Evolutionary conservation across 805 yeast genomes (phyloP).

Genomic region (Metschnikowia arizonensis): DNA sequence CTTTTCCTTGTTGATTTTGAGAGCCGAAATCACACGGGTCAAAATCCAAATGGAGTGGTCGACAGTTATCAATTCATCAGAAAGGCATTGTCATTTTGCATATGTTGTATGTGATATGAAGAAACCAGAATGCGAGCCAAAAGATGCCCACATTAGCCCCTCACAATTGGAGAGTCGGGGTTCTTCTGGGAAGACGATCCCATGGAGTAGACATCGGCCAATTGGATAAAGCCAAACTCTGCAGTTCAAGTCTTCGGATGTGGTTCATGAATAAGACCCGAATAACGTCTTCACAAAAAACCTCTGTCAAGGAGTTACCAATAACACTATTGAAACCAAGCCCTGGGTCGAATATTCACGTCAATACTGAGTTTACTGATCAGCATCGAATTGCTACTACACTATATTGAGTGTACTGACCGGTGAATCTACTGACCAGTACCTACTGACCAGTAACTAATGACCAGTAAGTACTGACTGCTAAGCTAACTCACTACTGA

Average conservation of each 20-base stretch:
- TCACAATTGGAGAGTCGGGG: constrained; percentile 90
- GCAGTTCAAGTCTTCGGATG: constrained; percentile 95
- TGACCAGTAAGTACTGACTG: too few species aligned
- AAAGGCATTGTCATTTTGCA: too few species aligned
- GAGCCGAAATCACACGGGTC: constrained; percentile 92
- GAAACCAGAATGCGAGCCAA: constrained; percentile 91
- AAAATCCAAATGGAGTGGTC: constrained; percentile 92
- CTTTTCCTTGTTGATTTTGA: constrained; percentile 63
- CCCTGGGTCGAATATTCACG: too few species aligned
- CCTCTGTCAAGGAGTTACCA: too few species aligned
- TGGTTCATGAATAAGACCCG: constrained; percentile 97
- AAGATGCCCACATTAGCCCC: constrained; percentile 97
- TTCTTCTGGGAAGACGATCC: constrained; percentile 97
- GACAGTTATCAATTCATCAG: too few species aligned
- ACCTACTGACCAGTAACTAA: too few species aligned
- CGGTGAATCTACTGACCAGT: too few species aligned
- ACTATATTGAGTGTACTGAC: too few species aligned
- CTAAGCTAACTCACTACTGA: too few species aligned
- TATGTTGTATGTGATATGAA: constrained; percentile 75
- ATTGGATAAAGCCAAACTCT: constrained; percentile 89
- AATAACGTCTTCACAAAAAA: constrained; percentile 93
- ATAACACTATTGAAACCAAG: too few species aligned
- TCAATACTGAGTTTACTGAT: too few species aligned
- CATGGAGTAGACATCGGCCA: constrained; percentile 97
- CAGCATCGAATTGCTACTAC: too few species aligned